A percentile compares a stretch with the other conserved stretches of the same genome.
phyloP scores from a whole-genome alignment of 305 asterid genomes.

The Fraxinus latifolia region DNA sequence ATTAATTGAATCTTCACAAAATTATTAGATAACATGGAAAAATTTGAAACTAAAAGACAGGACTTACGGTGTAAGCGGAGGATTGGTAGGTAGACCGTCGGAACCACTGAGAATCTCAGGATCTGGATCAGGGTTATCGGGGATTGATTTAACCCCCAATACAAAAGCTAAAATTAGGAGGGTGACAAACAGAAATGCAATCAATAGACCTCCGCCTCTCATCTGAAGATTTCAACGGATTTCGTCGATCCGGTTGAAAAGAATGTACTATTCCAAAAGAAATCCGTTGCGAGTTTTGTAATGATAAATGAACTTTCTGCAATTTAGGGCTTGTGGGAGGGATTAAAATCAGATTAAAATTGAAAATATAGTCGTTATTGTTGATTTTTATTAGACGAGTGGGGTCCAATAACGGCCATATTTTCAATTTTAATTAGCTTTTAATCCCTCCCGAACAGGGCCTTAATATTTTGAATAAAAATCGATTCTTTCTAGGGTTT shows the following conservation, averaged over 20 bases:
- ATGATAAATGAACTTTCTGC: not conserved
- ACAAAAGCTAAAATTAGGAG: slow-evolving; percentile 45
- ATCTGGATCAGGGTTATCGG: slow-evolving; percentile 42
- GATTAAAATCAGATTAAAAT: too few species aligned
- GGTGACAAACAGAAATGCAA: slow-evolving; percentile 37
- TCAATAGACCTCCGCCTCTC: slow-evolving; percentile 53
- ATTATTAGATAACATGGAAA: not conserved
- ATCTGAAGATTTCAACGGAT: slow-evolving; percentile 27
- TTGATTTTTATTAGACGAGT: too few species aligned
- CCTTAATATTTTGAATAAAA: not conserved
- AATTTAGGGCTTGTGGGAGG: too few species aligned
- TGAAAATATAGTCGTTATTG: too few species aligned
- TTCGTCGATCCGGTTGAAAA: not conserved
- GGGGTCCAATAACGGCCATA: too few species aligned
- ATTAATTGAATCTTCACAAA: not conserved
- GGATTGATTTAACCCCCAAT: slow-evolving; percentile 41
- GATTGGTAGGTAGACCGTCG: slow-evolving; percentile 13
- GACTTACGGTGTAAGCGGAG: slow-evolving; percentile 54
- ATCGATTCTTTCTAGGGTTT: slow-evolving; percentile 27
- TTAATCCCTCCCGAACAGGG: too few species aligned
- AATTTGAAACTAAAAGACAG: not conserved
- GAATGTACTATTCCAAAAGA: not conserved
- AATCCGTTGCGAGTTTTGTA: not conserved
- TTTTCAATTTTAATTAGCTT: too few species aligned
- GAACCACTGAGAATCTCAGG: slow-evolving; percentile 21